These are phyloP conservation scores for Pichia sp. DNA, from an alignment of 1,139 yeast species.

Conservation along the genomic window DNA sequence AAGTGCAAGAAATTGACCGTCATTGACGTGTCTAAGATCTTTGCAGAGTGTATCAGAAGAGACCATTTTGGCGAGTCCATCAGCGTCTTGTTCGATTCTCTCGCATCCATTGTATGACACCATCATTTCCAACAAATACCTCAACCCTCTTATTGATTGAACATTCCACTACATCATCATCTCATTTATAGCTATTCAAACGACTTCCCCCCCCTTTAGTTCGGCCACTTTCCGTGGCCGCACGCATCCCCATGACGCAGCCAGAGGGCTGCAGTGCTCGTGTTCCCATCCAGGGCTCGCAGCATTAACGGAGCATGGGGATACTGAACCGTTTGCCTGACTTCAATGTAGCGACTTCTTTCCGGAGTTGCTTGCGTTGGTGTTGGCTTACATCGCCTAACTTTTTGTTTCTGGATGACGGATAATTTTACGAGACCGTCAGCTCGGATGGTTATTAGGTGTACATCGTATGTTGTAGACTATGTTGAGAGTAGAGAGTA, in stretches of 20 bases:
- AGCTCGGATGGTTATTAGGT: constrained; percentile 12
- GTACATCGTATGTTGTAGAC: no score
- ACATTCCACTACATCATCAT: no score
- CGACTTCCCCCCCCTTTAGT: constrained; percentile 8
- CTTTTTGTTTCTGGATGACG: constrained; percentile 15
- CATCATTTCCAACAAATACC: no score
- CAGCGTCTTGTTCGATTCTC: constrained; percentile 82
- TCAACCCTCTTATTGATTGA: no score
- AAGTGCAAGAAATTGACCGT: constrained; percentile 63
- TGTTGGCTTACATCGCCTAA: constrained; percentile 11
- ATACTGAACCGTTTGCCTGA: constrained; percentile 27
- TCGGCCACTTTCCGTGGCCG: constrained; percentile 12
- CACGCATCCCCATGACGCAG: constrained; percentile 46
- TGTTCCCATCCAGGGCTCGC: constrained; percentile 29
- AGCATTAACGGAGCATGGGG: constrained; percentile 67
- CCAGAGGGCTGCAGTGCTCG: constrained; percentile 53
- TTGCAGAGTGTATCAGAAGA: constrained; percentile 97
- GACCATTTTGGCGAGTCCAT: constrained; percentile 97
- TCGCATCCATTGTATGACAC: constrained; percentile 55
- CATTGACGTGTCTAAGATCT: constrained; percentile 89
- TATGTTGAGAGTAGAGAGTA: background rate
- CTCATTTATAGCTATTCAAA: constrained; percentile 2
- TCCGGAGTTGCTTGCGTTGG: no score
- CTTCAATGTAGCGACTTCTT: no score
- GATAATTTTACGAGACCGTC: constrained; percentile 8